These are phyloP conservation scores for Didymella pinodella DNA, from an alignment of 2,329 filamentous ascomycete genomes.

Conservation along the genomic window DNA sequence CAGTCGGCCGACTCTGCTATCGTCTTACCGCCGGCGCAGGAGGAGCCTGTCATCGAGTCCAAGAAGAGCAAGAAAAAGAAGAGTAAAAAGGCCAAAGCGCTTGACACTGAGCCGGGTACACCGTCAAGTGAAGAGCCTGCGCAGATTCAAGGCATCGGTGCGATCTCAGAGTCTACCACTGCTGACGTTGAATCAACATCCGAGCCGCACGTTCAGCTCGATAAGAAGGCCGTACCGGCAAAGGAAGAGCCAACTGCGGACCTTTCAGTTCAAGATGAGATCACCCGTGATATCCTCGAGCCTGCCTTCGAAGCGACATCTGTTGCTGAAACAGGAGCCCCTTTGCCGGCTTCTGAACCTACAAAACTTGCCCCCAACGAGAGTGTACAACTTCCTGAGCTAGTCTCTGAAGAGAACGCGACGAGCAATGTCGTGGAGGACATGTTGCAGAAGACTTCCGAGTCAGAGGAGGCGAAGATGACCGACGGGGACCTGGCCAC, in stretches of 20 bases:
- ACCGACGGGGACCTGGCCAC: neutral
- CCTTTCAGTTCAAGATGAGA: neutral
- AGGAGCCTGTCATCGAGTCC: slow-evolving; percentile 16
- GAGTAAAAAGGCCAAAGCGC: slow-evolving; percentile 27
- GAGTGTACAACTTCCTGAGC: neutral
- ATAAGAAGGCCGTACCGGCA: neutral
- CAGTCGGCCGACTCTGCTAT: neutral
- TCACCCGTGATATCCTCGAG: slow-evolving; percentile 4
- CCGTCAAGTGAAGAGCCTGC: slow-evolving; percentile 14
- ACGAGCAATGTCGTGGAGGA: neutral
- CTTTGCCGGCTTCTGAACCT: neutral
- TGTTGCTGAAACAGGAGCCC: neutral
- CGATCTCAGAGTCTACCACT: neutral
- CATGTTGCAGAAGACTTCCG: neutral
- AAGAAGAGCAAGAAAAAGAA: slow-evolving; percentile 39
- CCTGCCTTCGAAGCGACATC: neutral
- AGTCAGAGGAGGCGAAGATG: neutral
- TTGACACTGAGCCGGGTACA: slow-evolving; percentile 23
- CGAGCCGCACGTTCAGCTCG: slow-evolving; percentile 6
- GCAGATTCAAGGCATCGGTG: neutral
- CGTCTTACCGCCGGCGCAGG: neutral
- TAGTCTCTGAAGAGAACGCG: neutral
- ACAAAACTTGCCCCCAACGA: neutral
- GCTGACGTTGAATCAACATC: neutral
- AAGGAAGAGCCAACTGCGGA: neutral